A percentile compares a stretch with the other conserved stretches of the same genome.
Evolutionary conservation across 2,329 filamentous ascomycete species (phyloP).

Genomic region (Pseudogymnoascus sp.): DNA sequence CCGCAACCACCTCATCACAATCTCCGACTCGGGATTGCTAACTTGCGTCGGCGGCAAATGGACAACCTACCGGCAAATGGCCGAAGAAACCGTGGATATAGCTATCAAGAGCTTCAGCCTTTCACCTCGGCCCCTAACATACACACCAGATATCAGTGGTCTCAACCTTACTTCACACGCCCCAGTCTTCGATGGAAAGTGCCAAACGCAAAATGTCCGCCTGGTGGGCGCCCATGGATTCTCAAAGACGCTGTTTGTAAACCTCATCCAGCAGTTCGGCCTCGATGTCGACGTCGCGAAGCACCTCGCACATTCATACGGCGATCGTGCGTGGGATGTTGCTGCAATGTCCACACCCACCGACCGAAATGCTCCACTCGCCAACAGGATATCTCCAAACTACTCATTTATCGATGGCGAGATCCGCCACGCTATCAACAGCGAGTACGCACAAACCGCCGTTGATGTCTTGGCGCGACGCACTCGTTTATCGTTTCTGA

Average conservation of each 20-base stretch:
- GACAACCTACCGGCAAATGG: slow-evolving; percentile 92
- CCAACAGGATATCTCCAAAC: slow-evolving; percentile 68
- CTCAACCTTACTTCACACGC: slow-evolving; percentile 65
- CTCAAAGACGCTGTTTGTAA: slow-evolving; percentile 89
- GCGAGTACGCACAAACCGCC: slow-evolving; percentile 88
- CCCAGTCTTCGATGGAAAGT: slow-evolving; percentile 62
- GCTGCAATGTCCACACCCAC: slow-evolving; percentile 73
- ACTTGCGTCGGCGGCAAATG: slow-evolving; percentile 87
- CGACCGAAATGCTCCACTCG: slow-evolving; percentile 72
- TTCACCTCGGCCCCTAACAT: slow-evolving; percentile 46
- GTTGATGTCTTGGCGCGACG: slow-evolving; percentile 81
- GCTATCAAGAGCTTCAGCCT: slow-evolving; percentile 65
- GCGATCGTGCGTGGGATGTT: slow-evolving; percentile 87
- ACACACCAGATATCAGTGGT: slow-evolving; percentile 61
- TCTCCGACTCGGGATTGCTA: slow-evolving; percentile 71
- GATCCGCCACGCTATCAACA: slow-evolving; percentile 75
- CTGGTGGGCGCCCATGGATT: slow-evolving; percentile 80
- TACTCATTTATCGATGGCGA: slow-evolving; percentile 93
- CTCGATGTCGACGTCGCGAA: slow-evolving; percentile 87
- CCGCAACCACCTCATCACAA: slow-evolving; percentile 75
- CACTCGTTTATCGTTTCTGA: slow-evolving; percentile 81
- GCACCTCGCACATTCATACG: slow-evolving; percentile 80
- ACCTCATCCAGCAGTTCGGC: slow-evolving; percentile 87
- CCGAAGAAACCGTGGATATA: slow-evolving; percentile 79
- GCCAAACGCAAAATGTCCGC: slow-evolving; percentile 77